These are phyloP conservation scores for Aspergillus bombycis DNA, from an alignment of 2,329 filamentous ascomycete species.

Conservation along the genomic window DNA sequence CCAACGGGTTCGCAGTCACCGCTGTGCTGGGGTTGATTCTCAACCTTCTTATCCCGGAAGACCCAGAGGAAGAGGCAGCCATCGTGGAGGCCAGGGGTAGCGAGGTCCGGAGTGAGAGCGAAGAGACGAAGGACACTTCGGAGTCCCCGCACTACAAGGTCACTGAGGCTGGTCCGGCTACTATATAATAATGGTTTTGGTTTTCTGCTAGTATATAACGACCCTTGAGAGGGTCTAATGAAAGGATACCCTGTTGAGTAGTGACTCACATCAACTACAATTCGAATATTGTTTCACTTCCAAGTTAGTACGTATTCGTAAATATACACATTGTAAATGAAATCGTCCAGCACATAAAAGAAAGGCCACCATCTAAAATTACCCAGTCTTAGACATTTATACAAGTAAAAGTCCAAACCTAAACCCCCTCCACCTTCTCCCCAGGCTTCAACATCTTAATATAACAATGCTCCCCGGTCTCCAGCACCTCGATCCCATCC, in stretches of 20 bases:
- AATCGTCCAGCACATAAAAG: not conserved
- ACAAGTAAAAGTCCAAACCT: not conserved
- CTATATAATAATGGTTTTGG: not conserved
- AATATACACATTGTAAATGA: not conserved
- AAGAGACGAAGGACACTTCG: not conserved
- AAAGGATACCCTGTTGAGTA: not conserved
- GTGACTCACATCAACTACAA: not conserved
- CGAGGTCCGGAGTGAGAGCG: slow-evolving; percentile 17
- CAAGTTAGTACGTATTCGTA: not conserved
- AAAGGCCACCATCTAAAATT: not conserved
- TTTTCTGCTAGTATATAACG: not conserved
- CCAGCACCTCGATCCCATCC: slow-evolving; percentile 43
- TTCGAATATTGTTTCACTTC: not conserved
- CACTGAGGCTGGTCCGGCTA: not conserved
- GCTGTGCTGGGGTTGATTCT: slow-evolving; percentile 73
- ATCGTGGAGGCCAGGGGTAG: slow-evolving; percentile 27
- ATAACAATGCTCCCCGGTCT: slow-evolving; percentile 49
- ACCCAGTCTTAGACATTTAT: not conserved
- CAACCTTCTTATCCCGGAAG: slow-evolving; percentile 73
- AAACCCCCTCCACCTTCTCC: slow-evolving; percentile 36
- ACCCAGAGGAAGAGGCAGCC: slow-evolving; percentile 67
- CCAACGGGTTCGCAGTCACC: slow-evolving; percentile 64
- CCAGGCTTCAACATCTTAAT: slow-evolving; percentile 44
- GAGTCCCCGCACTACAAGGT: not conserved
- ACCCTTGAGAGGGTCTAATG: not conserved